phyloP scores from a whole-genome alignment of 2,329 filamentous ascomycete species.

The Magnaporthiopsis poae region DNA sequence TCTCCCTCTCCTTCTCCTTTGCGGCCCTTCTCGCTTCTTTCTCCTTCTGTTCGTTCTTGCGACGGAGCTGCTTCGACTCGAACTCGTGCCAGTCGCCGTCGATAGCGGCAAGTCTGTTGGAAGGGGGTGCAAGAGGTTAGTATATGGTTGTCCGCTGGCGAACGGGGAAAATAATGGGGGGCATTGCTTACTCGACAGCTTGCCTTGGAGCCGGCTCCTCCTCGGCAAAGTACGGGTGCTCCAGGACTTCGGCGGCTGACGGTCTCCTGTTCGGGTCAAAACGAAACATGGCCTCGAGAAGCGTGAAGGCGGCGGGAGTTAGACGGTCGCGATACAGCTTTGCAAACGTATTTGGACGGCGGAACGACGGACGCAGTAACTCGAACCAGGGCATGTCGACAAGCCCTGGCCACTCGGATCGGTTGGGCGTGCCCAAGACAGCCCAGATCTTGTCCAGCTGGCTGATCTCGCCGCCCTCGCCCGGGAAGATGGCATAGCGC shows the following conservation, averaged over 20 bases:
- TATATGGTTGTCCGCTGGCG: conserved; percentile 2
- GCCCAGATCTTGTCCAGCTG: conserved; percentile 96
- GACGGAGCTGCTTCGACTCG: conserved; percentile 86
- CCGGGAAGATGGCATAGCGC: conserved; percentile 83
- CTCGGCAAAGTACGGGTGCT: conserved; percentile 76
- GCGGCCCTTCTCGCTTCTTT: conserved; percentile 39
- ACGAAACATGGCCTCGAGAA: conserved; percentile 74
- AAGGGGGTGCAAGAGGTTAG: conserved; percentile 6
- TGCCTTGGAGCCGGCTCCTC: conserved; percentile 72
- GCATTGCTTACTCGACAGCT: conserved; percentile 61
- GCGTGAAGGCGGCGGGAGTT: conserved; percentile 70
- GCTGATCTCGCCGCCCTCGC: conserved; percentile 88
- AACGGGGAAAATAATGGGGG: not conserved
- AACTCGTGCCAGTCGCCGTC: conserved; percentile 98
- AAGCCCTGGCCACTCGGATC: conserved; percentile 75
- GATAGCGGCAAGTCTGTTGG: conserved; percentile 58
- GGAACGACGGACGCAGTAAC: conserved; percentile 68
- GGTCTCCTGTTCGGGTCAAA: conserved; percentile 82
- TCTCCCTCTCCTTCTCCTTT: conserved; percentile 28
- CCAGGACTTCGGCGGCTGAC: conserved; percentile 70
- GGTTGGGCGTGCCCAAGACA: conserved; percentile 77
- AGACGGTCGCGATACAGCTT: conserved; percentile 72
- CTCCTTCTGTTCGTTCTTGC: conserved; percentile 68
- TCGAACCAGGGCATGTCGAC: conserved; percentile 97
- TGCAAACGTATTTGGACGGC: conserved; percentile 64